Base-by-base conservation (phyloP, 2,329 filamentous ascomycete genomes). In the Paracamarosporium sp. region DNA sequence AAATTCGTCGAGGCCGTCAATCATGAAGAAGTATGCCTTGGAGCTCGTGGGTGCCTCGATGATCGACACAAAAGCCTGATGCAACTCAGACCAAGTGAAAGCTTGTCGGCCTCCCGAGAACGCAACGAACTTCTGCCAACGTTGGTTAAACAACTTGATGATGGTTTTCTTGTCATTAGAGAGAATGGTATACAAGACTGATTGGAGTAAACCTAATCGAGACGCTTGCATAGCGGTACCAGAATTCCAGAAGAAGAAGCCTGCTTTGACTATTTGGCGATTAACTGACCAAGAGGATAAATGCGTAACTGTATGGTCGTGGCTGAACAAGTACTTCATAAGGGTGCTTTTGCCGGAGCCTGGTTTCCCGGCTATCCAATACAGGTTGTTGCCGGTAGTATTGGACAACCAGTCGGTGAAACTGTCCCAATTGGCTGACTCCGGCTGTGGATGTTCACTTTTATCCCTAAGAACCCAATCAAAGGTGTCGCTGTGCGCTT, bases 231-330 rank as follows among this genome's bases (percentile, higher is more conserved):
- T 46, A 1, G 3, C 5, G 2, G 56, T 64, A 1, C 73, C 75
- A 0, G 66, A 55, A 7, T 62, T 67, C 73, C 74, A 77, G 43
- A 76, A 74, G 56, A 70, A 76, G 47, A 70, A 70, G 2, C 38
- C 38, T 9, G 38, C 38, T 36, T 36, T 20, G 35, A 17, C 6
- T 17, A 36, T 3, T 13, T 12, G 13, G 5, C 17, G 11, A 1
- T 17, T n/a, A 1, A 6, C 35, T 1, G 4, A 5, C 35, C 35
- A 36, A 4, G 35, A 17, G 35, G n/a, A 36, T 17, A 36, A 36
- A n/a, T n/a, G n/a, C 8, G 4, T 33, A 33, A 13, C 31, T 33
- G 31, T 13, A 9, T 9, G 11, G 15, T 12, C 15, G 11, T 33
- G 5, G 15, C 15, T 13, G 31, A 12, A 13, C 31, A 33, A n/a